Conservation (phyloP, 208 protist species). For the Tetramitus jugosus region DNA sequence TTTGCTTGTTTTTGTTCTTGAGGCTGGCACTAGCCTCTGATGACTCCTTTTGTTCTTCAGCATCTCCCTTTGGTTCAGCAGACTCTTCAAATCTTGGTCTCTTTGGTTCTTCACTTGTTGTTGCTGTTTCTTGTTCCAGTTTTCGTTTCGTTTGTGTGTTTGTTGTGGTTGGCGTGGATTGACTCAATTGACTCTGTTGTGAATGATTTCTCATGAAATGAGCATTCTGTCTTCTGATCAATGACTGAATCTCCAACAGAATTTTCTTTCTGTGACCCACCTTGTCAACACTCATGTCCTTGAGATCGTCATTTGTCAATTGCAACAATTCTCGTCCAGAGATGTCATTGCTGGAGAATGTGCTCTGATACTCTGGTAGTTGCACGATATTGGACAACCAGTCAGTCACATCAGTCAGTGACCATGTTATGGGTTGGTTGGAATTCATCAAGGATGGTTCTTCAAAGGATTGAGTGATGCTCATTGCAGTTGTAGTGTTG, state of each 20-base stretch:
- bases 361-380: neutral
- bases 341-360: neutral
- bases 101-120: neutral
- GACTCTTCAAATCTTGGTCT: too few species aligned
- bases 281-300: neutral
- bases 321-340: neutral
- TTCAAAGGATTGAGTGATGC: too few species aligned
- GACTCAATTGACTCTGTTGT: too few species aligned
- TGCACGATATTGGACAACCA: neutral
- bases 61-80: too few species aligned
- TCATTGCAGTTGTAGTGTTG: too few species aligned
- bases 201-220: neutral
- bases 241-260: neutral
- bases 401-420: neutral
- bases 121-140: neutral
- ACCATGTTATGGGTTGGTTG: too few species aligned
- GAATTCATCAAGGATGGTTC: too few species aligned
- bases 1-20: too few species aligned
- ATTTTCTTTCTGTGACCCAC: neutral
- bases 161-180: neutral
- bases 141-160: neutral
- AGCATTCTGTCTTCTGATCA: neutral
- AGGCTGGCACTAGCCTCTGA: too few species aligned
- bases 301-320: neutral
- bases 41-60: too few species aligned